Evolutionary conservation across 345 rosid genomes (phyloP).

Genomic region (Arabis hirsuta): DNA sequence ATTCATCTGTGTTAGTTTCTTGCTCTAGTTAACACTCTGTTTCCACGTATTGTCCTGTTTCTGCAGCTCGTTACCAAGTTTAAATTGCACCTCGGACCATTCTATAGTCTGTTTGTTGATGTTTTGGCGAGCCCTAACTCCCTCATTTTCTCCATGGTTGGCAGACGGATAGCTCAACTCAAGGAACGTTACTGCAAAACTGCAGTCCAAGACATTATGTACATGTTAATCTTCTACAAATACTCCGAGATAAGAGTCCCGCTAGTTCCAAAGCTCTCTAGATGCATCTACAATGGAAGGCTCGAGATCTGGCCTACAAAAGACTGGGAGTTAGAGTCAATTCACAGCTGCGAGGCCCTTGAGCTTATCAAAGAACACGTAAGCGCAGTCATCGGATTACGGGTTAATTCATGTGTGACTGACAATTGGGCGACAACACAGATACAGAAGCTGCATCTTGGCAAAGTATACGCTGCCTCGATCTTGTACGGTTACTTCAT

Average conservation of each 20-base stretch:
- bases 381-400: constrained; percentile 69
- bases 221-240: constrained; percentile 75
- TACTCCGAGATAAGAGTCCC: constrained; percentile 87
- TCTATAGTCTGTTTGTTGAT: background rate
- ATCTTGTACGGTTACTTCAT: constrained; percentile 84
- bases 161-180: constrained; percentile 81
- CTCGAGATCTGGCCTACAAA: constrained; percentile 89
- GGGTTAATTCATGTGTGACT: constrained; percentile 71
- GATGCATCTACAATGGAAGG: constrained; percentile 78
- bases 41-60: constrained; percentile 2
- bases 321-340: constrained; percentile 93
- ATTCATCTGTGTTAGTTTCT: background rate
- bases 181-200: constrained; percentile 67
- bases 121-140: background rate
- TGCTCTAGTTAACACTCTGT: background rate
- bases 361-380: constrained; percentile 82
- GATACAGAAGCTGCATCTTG: constrained; percentile 55
- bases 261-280: constrained; percentile 83
- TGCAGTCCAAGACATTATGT: constrained; percentile 90
- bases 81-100: background rate
- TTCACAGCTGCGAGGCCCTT: constrained; percentile 66
- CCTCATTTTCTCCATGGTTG: constrained; percentile 13
- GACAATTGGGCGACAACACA: constrained; percentile 88
- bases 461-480: constrained; percentile 66
- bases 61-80: constrained; percentile 3